Evolutionary conservation across 495 filamentous ascomycete genomes (phyloP).

Genomic region (Neurospora sp.): DNA sequence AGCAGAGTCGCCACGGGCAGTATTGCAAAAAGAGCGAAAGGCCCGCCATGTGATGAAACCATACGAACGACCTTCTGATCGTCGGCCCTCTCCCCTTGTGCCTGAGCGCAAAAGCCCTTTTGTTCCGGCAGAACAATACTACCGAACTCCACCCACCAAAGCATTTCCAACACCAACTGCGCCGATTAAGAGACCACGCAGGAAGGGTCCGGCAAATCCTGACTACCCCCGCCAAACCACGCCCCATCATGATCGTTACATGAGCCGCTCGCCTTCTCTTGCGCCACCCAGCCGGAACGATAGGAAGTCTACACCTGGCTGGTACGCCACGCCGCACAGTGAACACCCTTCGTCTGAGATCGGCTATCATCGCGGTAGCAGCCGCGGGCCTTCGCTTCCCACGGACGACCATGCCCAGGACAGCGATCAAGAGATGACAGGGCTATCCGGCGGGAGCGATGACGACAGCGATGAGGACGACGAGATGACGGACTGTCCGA

Average conservation of each 20-base stretch:
- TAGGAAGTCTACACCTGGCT: conserved; percentile 38
- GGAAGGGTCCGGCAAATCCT: not conserved
- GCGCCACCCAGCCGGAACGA: conserved; percentile 9
- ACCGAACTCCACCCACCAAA: not conserved
- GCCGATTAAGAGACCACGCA: not conserved
- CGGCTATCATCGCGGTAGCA: conserved; percentile 12
- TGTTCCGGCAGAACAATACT: not conserved
- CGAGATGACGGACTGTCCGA: conserved; percentile 1
- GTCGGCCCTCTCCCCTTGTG: conserved; percentile 28
- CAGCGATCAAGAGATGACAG: conserved; percentile 8
- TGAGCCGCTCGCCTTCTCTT: conserved; percentile 23
- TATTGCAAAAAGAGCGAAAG: conserved; percentile 30
- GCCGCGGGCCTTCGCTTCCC: conserved; percentile 4
- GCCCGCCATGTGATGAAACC: not conserved
- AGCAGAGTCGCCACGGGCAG: conserved; percentile 21
- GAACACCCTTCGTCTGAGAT: conserved; percentile 20
- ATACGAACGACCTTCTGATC: conserved; percentile 16
- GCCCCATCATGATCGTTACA: conserved; percentile 5
- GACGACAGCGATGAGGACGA: conserved; percentile 8
- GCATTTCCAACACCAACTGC: not conserved
- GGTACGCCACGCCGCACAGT: conserved; percentile 46
- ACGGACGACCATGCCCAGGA: conserved; percentile 13
- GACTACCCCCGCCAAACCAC: not conserved
- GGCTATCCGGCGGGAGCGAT: conserved; percentile 4
- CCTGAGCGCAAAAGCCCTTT: conserved; percentile 14